Percentiles rank a stretch among this genome's conserved stretches.
Conservation (phyloP, 805 yeast genomes). For the Metschnikowia cerradonensis region DNA sequence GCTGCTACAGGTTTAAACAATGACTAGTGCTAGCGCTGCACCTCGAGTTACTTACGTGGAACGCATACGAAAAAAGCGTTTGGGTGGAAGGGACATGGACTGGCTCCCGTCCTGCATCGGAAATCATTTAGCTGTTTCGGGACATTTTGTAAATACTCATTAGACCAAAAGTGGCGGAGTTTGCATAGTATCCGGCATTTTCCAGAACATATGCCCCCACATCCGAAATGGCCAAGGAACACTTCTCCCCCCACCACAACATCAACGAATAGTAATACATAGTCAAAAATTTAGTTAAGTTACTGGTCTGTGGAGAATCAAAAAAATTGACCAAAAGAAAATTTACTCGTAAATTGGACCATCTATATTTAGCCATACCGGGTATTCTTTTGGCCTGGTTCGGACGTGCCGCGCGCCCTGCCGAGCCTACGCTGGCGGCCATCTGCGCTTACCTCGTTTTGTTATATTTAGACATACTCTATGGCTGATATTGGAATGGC, state of each 20-base stretch:
- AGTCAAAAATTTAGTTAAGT: no score
- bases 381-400: neutral
- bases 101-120: neutral
- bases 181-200: neutral
- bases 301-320: no score
- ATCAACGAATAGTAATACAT: no score
- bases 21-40: neutral
- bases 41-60: neutral
- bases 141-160: slow-evolving; percentile 2
- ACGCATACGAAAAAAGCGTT: neutral
- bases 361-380: neutral
- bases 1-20: neutral
- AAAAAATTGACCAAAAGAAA: no score
- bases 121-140: slow-evolving; percentile 3
- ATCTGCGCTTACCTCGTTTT: neutral
- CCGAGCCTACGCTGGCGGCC: neutral
- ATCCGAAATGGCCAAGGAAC: neutral
- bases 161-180: slow-evolving; percentile 3
- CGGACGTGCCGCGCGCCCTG: neutral
- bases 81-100: neutral
- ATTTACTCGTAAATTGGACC: neutral
- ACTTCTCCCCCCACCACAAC: no score
- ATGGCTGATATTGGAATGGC: no score
- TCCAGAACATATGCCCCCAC: slow-evolving; percentile 1
- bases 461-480: no score